These are phyloP conservation scores for Zygoascus sp. DNA, from an alignment of 1,139 yeast species.

Conservation along the genomic window DNA sequence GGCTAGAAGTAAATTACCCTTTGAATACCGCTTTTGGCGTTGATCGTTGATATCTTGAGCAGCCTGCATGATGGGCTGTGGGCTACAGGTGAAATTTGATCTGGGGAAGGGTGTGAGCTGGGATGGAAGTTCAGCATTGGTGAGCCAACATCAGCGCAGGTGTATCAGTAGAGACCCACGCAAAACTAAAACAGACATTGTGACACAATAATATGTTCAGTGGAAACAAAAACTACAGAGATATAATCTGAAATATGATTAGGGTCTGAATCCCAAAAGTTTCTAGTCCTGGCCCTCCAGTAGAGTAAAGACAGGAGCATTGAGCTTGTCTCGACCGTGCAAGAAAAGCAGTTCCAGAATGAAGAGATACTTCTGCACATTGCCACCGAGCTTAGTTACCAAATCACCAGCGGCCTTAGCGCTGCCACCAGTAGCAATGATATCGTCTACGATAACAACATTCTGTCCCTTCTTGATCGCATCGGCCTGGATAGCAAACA, in stretches of 20 bases:
- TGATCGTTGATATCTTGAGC: slow-evolving; percentile 22
- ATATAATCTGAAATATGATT: not conserved
- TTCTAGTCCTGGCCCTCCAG: slow-evolving; percentile 63
- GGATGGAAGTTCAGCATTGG: too few relatives aligned
- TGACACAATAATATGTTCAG: not conserved
- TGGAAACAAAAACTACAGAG: not conserved
- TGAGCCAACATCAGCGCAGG: too few relatives aligned
- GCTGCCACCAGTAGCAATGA: slow-evolving; percentile 97
- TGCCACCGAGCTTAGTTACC: slow-evolving; percentile 60
- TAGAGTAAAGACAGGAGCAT: slow-evolving; percentile 81
- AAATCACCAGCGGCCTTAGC: slow-evolving; percentile 92
- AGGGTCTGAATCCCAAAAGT: not conserved
- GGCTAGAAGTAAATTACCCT: slow-evolving; percentile 21
- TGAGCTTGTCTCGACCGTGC: slow-evolving; percentile 85
- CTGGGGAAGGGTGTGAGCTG: too few relatives aligned
- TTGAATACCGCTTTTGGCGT: slow-evolving; percentile 29
- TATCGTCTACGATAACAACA: slow-evolving; percentile 88
- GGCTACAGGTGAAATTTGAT: too few relatives aligned
- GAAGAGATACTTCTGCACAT: slow-evolving; percentile 74
- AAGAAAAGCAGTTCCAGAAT: slow-evolving; percentile 93
- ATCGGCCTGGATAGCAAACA: slow-evolving; percentile 81
- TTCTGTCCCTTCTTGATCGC: slow-evolving; percentile 76
- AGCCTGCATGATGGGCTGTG: slow-evolving; percentile 11
- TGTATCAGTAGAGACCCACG: not conserved
- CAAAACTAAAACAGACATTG: not conserved